These are phyloP conservation scores for Dichotomocladium elegans DNA, from an alignment of 371 early-diverging fungal genomes.

Conservation along the genomic window DNA sequence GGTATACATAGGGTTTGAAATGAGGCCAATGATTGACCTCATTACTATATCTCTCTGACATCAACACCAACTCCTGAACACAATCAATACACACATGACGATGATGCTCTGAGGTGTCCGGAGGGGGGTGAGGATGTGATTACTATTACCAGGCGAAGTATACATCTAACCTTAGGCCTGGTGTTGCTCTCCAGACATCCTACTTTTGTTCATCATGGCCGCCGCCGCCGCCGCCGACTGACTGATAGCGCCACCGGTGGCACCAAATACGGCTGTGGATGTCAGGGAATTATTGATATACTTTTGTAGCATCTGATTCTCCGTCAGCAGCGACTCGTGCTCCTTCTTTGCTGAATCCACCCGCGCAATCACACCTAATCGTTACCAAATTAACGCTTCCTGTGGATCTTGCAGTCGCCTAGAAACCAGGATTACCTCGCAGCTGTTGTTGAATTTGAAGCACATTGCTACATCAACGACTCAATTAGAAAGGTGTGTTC, in stretches of 20 bases:
- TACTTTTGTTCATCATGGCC: background rate
- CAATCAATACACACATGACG: too few relatives aligned
- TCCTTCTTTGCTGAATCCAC: slow-evolving; percentile 45
- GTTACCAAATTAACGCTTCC: too few relatives aligned
- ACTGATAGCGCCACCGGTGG: slow-evolving; percentile 41
- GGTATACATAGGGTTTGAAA: background rate
- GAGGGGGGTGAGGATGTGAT: too few relatives aligned
- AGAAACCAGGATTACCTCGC: slow-evolving; percentile 31
- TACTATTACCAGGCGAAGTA: too few relatives aligned
- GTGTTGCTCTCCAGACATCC: too few relatives aligned
- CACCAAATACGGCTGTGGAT: slow-evolving; percentile 56
- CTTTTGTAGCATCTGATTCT: slow-evolving; percentile 50
- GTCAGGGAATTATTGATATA: slow-evolving; percentile 53
- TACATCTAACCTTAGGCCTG: too few relatives aligned
- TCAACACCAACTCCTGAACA: too few relatives aligned
- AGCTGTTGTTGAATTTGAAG: slow-evolving; percentile 38
- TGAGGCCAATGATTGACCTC: too few relatives aligned
- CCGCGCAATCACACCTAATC: slow-evolving; percentile 34
- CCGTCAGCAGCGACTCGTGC: slow-evolving; percentile 43
- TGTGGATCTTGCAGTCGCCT: too few relatives aligned
- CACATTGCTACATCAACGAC: slow-evolving; percentile 38
- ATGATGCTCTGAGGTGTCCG: too few relatives aligned
- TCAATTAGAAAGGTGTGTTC: too few relatives aligned
- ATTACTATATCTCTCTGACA: too few relatives aligned
- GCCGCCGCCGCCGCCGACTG: slow-evolving; percentile 18